Percentiles rank a stretch among this genome's conserved stretches.
These are phyloP conservation scores for Heliamphora exappendiculata DNA, from an alignment of 148 eudicot genomes.

Conservation along the genomic window DNA sequence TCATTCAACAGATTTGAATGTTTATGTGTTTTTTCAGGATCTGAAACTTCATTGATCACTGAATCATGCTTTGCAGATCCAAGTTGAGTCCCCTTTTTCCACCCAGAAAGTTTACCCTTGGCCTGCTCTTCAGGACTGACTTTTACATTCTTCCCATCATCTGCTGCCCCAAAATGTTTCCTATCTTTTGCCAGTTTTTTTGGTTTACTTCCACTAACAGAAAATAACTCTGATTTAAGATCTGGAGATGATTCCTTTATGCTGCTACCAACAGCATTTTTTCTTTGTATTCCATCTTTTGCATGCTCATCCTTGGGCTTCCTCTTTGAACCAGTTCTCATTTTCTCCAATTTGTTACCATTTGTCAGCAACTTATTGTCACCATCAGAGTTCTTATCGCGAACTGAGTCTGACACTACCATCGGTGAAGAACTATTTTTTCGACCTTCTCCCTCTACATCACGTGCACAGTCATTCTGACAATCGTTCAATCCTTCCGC, in stretches of 20 bases:
- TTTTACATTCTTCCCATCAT: slow-evolving; percentile 20
- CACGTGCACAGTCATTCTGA: slow-evolving; percentile 13
- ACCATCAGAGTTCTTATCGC: slow-evolving; percentile 22
- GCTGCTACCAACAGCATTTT: slow-evolving; percentile 25
- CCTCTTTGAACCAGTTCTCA: slow-evolving; percentile 6
- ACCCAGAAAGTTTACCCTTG: slow-evolving; percentile 25
- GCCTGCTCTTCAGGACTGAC: slow-evolving; percentile 21
- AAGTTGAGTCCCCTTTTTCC: slow-evolving; percentile 21
- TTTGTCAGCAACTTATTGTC: slow-evolving; percentile 26
- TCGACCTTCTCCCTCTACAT: slow-evolving; percentile 17
- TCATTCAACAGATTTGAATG: slow-evolving; percentile 29
- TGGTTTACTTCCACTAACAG: slow-evolving; percentile 18
- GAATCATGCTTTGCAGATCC: slow-evolving; percentile 27
- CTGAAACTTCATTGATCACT: slow-evolving; percentile 19
- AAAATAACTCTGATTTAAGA: slow-evolving; percentile 24
- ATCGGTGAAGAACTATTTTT: slow-evolving; percentile 18
- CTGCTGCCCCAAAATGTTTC: slow-evolving; percentile 25
- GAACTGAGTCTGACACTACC: slow-evolving; percentile 21
- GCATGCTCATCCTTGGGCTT: slow-evolving; percentile 11
- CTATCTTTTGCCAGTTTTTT: slow-evolving; percentile 33
- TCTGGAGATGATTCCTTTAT: slow-evolving; percentile 28
- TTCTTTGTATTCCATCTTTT: slow-evolving; percentile 22
- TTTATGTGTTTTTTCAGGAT: slow-evolving; percentile 44
- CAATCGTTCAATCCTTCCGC: neutral
- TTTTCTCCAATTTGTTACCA: slow-evolving; percentile 11